Conservation (phyloP, 208 protist species). For the Endotrypanum monterogeii region DNA sequence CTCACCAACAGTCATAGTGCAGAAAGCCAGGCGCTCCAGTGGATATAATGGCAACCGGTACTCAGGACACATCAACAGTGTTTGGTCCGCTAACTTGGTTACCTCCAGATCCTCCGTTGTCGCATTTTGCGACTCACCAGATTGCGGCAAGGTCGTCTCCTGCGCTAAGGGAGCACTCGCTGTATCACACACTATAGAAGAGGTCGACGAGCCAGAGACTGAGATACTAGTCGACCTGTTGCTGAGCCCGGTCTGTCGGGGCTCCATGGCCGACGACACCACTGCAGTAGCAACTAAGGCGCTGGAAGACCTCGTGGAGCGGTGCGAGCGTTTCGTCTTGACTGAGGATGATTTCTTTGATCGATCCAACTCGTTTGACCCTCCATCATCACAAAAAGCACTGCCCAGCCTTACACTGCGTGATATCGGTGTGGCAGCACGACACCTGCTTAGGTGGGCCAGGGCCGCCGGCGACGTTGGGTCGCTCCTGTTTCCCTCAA, state of each 20-base stretch:
- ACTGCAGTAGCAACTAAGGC: background rate
- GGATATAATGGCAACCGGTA: slow-evolving; percentile 18
- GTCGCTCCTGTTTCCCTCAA: background rate
- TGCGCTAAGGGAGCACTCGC: background rate
- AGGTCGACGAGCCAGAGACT: background rate
- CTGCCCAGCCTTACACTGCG: background rate
- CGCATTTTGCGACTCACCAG: background rate
- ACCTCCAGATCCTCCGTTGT: slow-evolving; percentile 25
- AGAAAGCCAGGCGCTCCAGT: slow-evolving; percentile 24
- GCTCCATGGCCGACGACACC: slow-evolving; percentile 12
- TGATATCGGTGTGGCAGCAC: background rate
- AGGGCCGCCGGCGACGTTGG: background rate
- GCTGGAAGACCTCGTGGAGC: background rate
- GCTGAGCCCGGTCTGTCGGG: slow-evolving; percentile 8
- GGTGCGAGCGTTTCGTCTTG: background rate
- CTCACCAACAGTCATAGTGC: slow-evolving; percentile 19
- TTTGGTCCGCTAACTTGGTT: slow-evolving; percentile 16
- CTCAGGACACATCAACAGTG: slow-evolving; percentile 11
- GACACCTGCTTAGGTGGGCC: background rate
- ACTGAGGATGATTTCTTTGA: background rate
- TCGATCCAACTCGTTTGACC: background rate
- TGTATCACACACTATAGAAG: background rate
- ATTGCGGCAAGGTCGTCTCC: background rate
- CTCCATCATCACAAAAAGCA: background rate
- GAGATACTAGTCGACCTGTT: background rate